phyloP scores from a whole-genome alignment of 164 flowering plant genomes.

The Vitis labrusca region DNA sequence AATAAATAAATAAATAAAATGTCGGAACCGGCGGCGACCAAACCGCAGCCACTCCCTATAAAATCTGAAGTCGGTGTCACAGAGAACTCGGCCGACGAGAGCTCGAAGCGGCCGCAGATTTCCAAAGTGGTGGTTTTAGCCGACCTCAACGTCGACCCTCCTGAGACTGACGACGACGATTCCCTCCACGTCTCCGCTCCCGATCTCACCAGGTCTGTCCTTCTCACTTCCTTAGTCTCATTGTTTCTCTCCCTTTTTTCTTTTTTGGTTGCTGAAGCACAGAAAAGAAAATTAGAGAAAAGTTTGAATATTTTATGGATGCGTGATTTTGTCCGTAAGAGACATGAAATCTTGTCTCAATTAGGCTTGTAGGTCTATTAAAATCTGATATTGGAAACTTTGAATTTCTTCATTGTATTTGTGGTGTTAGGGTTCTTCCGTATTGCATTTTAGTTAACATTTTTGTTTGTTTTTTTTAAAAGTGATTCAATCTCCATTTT shows the following conservation, averaged over 20 bases:
- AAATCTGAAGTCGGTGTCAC: conserved; percentile 14
- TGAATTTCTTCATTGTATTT: too few species aligned
- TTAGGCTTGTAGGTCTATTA: too few species aligned
- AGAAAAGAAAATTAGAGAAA: neutral
- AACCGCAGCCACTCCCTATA: conserved; percentile 3
- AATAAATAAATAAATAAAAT: too few species aligned
- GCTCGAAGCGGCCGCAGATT: conserved; percentile 15
- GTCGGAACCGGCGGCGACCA: conserved; percentile 4
- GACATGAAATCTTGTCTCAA: too few species aligned
- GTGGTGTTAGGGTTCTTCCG: too few species aligned
- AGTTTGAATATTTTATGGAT: too few species aligned
- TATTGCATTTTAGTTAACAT: too few species aligned
- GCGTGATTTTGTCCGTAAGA: too few species aligned
- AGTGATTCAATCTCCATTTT: too few species aligned
- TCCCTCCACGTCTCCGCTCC: conserved; percentile 19
- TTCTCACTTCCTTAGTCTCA: neutral
- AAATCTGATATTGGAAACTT: too few species aligned
- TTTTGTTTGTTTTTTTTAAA: too few species aligned
- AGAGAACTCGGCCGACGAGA: conserved; percentile 17
- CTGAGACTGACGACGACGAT: conserved; percentile 50
- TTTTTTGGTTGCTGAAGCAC: neutral
- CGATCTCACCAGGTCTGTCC: conserved; percentile 26
- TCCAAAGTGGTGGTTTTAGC: conserved; percentile 51
- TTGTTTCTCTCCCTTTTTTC: neutral
- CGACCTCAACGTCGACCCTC: conserved; percentile 77